Evolutionary conservation across 768 basidiomycete genomes (phyloP).

Genomic region (Lepiota brunneoincarnata): DNA sequence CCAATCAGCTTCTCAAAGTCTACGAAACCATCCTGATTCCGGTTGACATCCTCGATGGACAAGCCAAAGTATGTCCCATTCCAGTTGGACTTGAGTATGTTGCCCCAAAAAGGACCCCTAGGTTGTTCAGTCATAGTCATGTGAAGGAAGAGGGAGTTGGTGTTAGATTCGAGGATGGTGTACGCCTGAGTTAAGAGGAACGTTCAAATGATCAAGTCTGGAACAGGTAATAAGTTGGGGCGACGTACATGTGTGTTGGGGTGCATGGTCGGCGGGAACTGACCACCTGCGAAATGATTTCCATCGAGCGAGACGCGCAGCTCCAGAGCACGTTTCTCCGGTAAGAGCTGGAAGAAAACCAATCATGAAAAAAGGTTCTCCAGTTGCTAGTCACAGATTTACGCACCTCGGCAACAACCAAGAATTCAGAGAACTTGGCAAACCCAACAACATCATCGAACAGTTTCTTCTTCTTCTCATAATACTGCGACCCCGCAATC

Average conservation of each 20-base stretch:
- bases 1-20: constrained; percentile 99
- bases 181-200: constrained; percentile 56
- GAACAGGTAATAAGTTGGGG: neutral
- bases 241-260: constrained; percentile 82
- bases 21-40: constrained; percentile 84
- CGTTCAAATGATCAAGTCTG: neutral
- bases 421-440: constrained; percentile 94
- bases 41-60: constrained; percentile 84
- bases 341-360: constrained; percentile 41
- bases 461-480: constrained; percentile 63
- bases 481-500: constrained; percentile 75
- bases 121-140: constrained; percentile 82
- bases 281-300: constrained; percentile 74
- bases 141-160: constrained; percentile 91
- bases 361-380: neutral
- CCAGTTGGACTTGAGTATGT: constrained; percentile 92
- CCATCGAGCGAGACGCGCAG: constrained; percentile 95
- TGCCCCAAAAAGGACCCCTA: constrained; percentile 79
- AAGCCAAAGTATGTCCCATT: constrained; percentile 97
- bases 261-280: constrained; percentile 88
- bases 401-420: constrained; percentile 91
- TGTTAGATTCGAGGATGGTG: constrained; percentile 92
- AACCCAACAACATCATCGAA: constrained; percentile 93
- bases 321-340: constrained; percentile 58
- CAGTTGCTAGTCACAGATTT: neutral